Evolutionary conservation across 2,329 filamentous ascomycete species (phyloP), one percentile per base, ranked within the genome.

Genomic region (Aspergillus thermomutatus): DNA sequence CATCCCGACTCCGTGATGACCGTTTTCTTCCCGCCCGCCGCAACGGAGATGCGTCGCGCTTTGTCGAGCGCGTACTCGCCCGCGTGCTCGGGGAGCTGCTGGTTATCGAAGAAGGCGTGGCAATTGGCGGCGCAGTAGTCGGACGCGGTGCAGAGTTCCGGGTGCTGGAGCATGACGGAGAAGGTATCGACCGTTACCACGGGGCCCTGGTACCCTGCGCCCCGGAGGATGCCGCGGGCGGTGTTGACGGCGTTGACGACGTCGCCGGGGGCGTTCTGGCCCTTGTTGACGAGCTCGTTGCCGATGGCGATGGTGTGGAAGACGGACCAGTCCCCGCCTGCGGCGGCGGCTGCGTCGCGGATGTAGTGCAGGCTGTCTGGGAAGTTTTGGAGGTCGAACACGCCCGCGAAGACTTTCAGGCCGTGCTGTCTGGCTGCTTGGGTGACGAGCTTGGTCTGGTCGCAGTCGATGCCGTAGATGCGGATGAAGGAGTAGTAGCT

Each of bases 1-100:
- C 91, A 96, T 51, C 92, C 92, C 3, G 88, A 87, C 78, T 96
- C 92, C 1, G 90, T 91, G 63, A 95, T 86, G 40, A 93, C 79
- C 31, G 89, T 81, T 48, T 81, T 80, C 73, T 91, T 88, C 25
- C 75, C 75, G 52, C 81, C 84, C 3, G 76, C 77, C 3, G 68
- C 65, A 6, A 72, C 64, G 19, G 76, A 76, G 57, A 87, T 76
- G 6, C 65, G 70, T 27, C 77, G 68, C 6, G 78, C 81, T 60
- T 87, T 85, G 26, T 79, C 77, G 41, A 79, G 72, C 41, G 92
- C 83, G 72, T 91, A 96, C 0, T 71, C 64, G 3, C 91, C 91
- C 2, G 91, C 86, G 31, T 83, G 73, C 0, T 77, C 73, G 1
- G 90, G 83, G 1, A 73, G 71, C 26, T 83, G 82, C 49, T 82